Base-by-base conservation (phyloP, 192 early-diverging fungal species). In the Rhizophagus clarus region DNA sequence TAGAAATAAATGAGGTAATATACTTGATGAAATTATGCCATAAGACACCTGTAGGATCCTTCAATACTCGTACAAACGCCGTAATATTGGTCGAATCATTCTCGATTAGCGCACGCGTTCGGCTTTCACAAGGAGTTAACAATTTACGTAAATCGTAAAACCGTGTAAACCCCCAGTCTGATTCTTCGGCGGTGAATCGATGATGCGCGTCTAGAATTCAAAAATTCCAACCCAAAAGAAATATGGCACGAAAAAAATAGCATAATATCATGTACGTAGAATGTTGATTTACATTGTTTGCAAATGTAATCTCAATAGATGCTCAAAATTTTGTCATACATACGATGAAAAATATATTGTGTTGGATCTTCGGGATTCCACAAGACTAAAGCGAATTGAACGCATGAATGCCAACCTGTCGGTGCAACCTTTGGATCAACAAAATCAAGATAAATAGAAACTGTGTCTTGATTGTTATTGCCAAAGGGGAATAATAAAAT, bases 121-220 rank as follows among this genome's bases (percentile, higher is more conserved):
- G 81, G 2, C 83, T 82, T 29, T 87, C 88, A 37, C 66, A 80
- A 11, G 83, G 70, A 5, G 77, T 68, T 66, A 76, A 78, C 64
- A 94, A 70, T 75, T 82, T 76, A 24, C 88, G 84, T 14, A 91
- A 68, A 29, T 92, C 88, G 31, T 91, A 83, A 77, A 96, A 93
- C 24, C 88, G 89, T 45, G 94, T 96, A 83, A 98, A 99, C 1
- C 98, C 98, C 98, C 98, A 99, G 84, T 99, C 98, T 1, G 90
- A 83, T 78, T 96, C 96, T 4, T 92, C 89, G 12, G 89, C 85
- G 49, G 84, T 91, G 82, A 95, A 98, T 69, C 98, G 88, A 84
- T 99, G 97, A 45, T 92, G 85, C 12, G 96, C 90, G 79, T 70
- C 84, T 88, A 75, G 40, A 64, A n/a, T 37, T 26, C 7, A 78